These are phyloP conservation scores for Epicoccum nigrum DNA, from an alignment of 2,329 filamentous ascomycete genomes.

Conservation along the genomic window DNA sequence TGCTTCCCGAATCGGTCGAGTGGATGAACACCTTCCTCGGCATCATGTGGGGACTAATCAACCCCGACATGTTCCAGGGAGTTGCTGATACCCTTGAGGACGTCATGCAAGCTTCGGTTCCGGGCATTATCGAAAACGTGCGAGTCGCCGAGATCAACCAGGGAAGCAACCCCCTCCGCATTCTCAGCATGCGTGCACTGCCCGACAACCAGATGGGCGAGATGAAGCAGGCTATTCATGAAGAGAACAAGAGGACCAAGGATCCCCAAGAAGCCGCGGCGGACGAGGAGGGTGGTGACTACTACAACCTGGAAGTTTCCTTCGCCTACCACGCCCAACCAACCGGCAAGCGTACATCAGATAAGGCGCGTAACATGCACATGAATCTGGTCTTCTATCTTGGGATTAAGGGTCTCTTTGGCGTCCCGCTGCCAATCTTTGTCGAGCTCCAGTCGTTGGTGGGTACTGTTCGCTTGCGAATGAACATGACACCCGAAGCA, in stretches of 20 bases:
- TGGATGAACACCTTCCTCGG: slow-evolving; percentile 93
- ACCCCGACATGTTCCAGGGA: slow-evolving; percentile 92
- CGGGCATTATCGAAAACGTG: slow-evolving; percentile 89
- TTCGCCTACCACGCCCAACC: slow-evolving; percentile 91
- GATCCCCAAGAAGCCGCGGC: slow-evolving; percentile 87
- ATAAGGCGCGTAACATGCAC: slow-evolving; percentile 92
- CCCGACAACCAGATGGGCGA: slow-evolving; percentile 82
- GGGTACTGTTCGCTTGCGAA: slow-evolving; percentile 79
- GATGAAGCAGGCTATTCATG: slow-evolving; percentile 79
- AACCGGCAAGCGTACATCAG: slow-evolving; percentile 70
- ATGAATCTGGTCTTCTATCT: slow-evolving; percentile 96
- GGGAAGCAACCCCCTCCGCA: slow-evolving; percentile 86
- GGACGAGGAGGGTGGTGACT: slow-evolving; percentile 87
- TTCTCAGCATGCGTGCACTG: slow-evolving; percentile 84
- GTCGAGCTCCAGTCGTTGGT: slow-evolving; percentile 92
- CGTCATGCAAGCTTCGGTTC: slow-evolving; percentile 95
- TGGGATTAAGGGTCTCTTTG: slow-evolving; percentile 86
- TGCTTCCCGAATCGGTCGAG: slow-evolving; percentile 87
- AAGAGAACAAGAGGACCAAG: slow-evolving; percentile 78
- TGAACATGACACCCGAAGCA: slow-evolving; percentile 87
- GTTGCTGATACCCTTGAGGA: slow-evolving; percentile 94
- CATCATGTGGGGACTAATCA: slow-evolving; percentile 88
- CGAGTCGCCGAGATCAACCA: slow-evolving; percentile 95
- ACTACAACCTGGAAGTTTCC: slow-evolving; percentile 89
- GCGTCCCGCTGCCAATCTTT: slow-evolving; percentile 84